Conservation (phyloP, 768 basidiomycete genomes). For the Calocera cornea region DNA sequence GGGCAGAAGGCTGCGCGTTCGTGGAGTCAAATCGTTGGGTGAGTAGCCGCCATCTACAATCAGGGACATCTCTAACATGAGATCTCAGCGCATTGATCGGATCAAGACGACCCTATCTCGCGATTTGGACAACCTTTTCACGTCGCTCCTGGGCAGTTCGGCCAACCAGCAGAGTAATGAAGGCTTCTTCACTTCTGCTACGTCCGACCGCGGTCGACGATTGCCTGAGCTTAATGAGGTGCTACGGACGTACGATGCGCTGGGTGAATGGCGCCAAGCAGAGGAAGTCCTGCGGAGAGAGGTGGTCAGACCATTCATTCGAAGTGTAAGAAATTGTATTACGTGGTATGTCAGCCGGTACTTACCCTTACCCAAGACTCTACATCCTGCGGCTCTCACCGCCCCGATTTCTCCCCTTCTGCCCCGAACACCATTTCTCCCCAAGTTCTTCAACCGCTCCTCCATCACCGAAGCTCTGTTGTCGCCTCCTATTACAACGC, state of each 20-base stretch:
- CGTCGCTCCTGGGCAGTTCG: constrained; percentile 40
- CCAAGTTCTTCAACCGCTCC: constrained; percentile 23
- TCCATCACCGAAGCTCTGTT: constrained; percentile 23
- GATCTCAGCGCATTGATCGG: constrained; percentile 57
- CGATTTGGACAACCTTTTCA: constrained; percentile 74
- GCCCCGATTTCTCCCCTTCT: constrained; percentile 60
- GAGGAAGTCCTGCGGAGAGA: constrained; percentile 70
- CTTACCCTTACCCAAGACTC: constrained; percentile 39
- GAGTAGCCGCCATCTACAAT: constrained; percentile 15
- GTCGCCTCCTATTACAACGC: constrained; percentile 37
- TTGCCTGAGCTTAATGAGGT: constrained; percentile 62
- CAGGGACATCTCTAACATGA: constrained; percentile 17
- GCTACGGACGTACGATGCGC: constrained; percentile 59
- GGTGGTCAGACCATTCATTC: constrained; percentile 60
- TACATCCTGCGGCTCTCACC: constrained; percentile 54
- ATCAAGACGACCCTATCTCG: constrained; percentile 74
- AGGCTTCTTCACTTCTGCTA: neutral
- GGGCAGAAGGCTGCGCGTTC: constrained; percentile 59
- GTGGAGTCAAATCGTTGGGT: constrained; percentile 81
- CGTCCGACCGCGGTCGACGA: constrained; percentile 43
- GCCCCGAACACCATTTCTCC: constrained; percentile 59
- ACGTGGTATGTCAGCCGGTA: neutral
- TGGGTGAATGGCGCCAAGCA: constrained; percentile 75
- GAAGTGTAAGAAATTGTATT: constrained; percentile 39
- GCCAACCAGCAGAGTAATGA: constrained; percentile 30